Base-by-base conservation (phyloP, 352 stramenopile species). In the Globisporangium takayamanum region DNA sequence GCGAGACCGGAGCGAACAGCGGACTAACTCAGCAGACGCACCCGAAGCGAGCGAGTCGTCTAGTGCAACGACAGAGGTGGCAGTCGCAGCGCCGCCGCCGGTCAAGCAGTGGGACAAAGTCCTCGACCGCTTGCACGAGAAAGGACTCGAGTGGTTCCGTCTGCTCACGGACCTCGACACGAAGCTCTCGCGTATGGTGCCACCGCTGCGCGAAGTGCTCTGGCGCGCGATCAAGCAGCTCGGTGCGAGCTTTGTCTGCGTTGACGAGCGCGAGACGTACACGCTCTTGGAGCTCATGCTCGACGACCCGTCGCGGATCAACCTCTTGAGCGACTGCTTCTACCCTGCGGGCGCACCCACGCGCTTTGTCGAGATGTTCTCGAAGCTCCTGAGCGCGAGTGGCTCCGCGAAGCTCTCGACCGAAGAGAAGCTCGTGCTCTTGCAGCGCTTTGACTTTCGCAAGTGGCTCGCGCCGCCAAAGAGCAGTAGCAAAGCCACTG, bases 301-400 rank as follows among this genome's bases (percentile, higher is more conserved):
- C 0, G 82, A 95, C 53, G 86, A 95, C 30, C 76, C 81, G 5
- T 88, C 81, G 1, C 73, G 86, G 4, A 92, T 95, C 44, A 87
- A 76, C 14, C 61, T 94, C 36, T 67, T 95, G 0, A 88, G 77
- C 42, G 84, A 93, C 37, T 95, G 86, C 50, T 95, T 95, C 64
- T 88, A 74, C 25, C 86, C 86, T 2, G 78, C 84, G 15, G 73
- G 78, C 6, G 84, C 84, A 1, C 82, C 84, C 8, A 76, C 76
- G 6, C 72, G 76, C 22, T 95, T 94, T 57, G 86, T 94, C 8
- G 81, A 94, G 55, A 92, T 94, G 80, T 95, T 95, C 62, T 87
- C 84, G 0, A 95, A 80, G 57, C 57, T 95, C 16, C 89, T 94
- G 84, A 92, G 79, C 65, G 60, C 75, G 7, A 92, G 76, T 37